Base-by-base conservation (phyloP, 2,329 filamentous ascomycete species). In the Fusarium nurragi region DNA sequence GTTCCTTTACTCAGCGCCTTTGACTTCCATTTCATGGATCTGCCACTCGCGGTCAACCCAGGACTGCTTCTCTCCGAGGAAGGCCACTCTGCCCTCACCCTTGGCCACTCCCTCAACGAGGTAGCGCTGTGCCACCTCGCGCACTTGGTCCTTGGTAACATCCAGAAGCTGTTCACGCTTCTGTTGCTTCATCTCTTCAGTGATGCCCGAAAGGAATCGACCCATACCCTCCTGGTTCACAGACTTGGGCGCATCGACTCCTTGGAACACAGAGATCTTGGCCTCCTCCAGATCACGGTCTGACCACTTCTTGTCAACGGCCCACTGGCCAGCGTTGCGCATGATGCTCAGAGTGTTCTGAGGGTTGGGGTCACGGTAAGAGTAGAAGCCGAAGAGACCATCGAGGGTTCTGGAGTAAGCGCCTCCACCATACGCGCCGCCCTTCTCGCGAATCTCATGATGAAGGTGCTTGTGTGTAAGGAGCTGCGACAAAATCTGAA, bases 371-470 rank as follows among this genome's bases (percentile, higher is more conserved):
- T 99, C 95, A 48, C 95, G 91, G 83, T 99, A 99, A 40, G 92
- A 94, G 80, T 97, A 97, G 80, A 97, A 96, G 16, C 93, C 93
- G 70, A 99, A 98, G 2, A 97, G 77, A 22, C 94, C 94, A 68
- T 92, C 90, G 9, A 97, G 80, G 0, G 90, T 87, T 22, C 89
- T 88, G 40, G 91, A 90, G 75, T 93, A 94, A 2, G 95, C 94
- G 14, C 94, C 93, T 21, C 93, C 95, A 40, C 95, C 95, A 70
- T 99, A 99, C 0, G 95, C 95, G 34, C 95, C 95, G 28, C 95
- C 95, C 78, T 98, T 98, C 75, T 99, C 95, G 53, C 95, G 91
- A 67, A 99, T 97, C 77, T 98, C 95, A 69, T 97, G 94, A 75
- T 99, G 95, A 25, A 99, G 84, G 74, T 97, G 92, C 78, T 97